phyloP scores from a whole-genome alignment of 768 basidiomycete genomes.

The Termitomyces sp. region DNA sequence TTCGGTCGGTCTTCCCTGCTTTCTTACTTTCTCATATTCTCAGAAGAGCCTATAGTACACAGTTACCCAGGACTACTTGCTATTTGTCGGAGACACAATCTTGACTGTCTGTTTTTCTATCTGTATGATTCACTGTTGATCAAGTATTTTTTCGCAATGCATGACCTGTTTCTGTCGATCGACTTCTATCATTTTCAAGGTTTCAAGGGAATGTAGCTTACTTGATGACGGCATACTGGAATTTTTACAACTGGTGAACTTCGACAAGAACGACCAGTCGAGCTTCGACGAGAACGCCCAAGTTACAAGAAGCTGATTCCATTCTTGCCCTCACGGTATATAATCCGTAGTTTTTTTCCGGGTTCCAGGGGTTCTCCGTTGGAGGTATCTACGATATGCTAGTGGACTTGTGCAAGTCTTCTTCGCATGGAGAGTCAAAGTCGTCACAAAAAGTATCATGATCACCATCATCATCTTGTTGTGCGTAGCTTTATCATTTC shows the following conservation, averaged over 20 bases:
- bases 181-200: neutral
- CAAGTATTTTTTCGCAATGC: neutral
- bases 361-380: neutral
- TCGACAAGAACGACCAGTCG: neutral
- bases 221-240: slow-evolving; percentile 7
- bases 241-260: slow-evolving; percentile 9
- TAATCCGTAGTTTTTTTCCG: neutral
- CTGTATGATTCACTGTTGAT: slow-evolving; percentile 30
- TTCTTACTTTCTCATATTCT: neutral
- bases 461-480: slow-evolving; percentile 10
- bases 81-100: slow-evolving; percentile 44
- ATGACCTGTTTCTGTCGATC: neutral
- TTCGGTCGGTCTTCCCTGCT: slow-evolving; percentile 20
- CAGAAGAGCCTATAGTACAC: slow-evolving; percentile 16
- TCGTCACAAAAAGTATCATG: slow-evolving; percentile 14
- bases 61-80: slow-evolving; percentile 27
- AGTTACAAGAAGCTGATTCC: neutral
- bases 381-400: slow-evolving; percentile 5
- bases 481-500: slow-evolving; percentile 6
- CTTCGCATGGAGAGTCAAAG: slow-evolving; percentile 18
- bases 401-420: slow-evolving; percentile 11
- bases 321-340: slow-evolving; percentile 11
- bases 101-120: slow-evolving; percentile 41
- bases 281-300: neutral
- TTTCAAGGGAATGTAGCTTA: slow-evolving; percentile 1